Evolutionary conservation across 1,284 basidiomycete species (phyloP).

Genomic region (Inonotus hispidus): DNA sequence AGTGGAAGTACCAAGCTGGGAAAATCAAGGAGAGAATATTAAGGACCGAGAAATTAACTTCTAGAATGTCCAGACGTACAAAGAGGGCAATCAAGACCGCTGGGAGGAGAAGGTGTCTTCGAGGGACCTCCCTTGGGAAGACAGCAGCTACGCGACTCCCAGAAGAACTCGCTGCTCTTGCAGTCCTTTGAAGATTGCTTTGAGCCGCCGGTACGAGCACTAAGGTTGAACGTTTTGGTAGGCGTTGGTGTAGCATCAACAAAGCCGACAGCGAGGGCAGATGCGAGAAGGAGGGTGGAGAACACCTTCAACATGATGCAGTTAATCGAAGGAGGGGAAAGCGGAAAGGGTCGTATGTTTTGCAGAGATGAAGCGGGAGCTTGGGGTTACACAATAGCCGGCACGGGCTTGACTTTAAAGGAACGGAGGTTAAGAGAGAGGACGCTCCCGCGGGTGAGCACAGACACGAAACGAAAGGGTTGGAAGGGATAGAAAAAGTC

Average conservation of each 20-base stretch:
- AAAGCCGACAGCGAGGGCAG: conserved; percentile 16
- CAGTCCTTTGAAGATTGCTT: neutral
- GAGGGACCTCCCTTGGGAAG: conserved; percentile 18
- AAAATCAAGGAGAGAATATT: neutral
- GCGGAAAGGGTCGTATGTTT: neutral
- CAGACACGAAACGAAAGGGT: conserved; percentile 10
- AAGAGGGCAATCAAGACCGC: conserved; percentile 12
- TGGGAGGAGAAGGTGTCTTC: conserved; percentile 14
- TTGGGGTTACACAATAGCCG: conserved; percentile 2
- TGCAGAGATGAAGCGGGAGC: conserved; percentile 3
- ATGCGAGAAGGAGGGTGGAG: conserved; percentile 16
- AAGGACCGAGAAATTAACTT: neutral
- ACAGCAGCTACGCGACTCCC: conserved; percentile 17
- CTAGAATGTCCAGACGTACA: neutral
- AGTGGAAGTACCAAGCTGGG: conserved; percentile 18
- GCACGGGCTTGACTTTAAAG: conserved; percentile 11
- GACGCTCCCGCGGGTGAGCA: conserved; percentile 14
- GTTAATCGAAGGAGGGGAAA: neutral
- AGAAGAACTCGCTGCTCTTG: conserved; percentile 18
- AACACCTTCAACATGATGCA: conserved; percentile 7
- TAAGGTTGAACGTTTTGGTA: neutral
- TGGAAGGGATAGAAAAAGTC: neutral
- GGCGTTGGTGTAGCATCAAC: conserved; percentile 17
- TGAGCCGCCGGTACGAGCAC: neutral
- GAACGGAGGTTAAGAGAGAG: conserved; percentile 15